A percentile compares a stretch with the other conserved stretches of the same genome.
Evolutionary conservation across 2,329 filamentous ascomycete species (phyloP).

Genomic region (Chlorencoelia australis): DNA sequence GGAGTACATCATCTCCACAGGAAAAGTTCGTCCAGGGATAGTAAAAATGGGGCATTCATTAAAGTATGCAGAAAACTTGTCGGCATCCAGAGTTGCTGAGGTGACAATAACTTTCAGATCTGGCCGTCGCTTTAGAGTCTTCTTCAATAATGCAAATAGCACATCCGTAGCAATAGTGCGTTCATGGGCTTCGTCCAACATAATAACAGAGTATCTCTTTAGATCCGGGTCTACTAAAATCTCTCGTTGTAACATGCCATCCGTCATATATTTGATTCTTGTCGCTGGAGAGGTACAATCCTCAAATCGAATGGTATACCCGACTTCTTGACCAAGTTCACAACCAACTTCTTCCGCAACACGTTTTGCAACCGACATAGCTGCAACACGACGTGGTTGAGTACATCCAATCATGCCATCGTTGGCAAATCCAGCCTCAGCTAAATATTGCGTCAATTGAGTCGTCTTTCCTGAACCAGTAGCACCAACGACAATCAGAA

Average conservation of each 20-base stretch:
- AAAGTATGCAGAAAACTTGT: conserved; percentile 96
- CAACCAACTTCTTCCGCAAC: conserved; percentile 94
- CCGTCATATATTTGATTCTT: conserved; percentile 99
- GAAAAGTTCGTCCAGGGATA: conserved; percentile 89
- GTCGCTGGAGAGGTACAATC: conserved; percentile 82
- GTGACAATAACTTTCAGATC: conserved; percentile 95
- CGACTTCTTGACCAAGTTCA: conserved; percentile 80
- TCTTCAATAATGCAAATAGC: conserved; percentile 87
- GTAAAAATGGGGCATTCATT: conserved; percentile 94
- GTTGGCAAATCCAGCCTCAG: conserved; percentile 82
- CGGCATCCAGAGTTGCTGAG: conserved; percentile 89
- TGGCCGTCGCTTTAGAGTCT: conserved; percentile 73
- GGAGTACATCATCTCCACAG: conserved; percentile 92
- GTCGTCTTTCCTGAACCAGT: conserved; percentile 97
- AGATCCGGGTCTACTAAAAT: conserved; percentile 86
- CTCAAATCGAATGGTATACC: conserved; percentile 96
- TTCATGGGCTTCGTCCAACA: conserved; percentile 97
- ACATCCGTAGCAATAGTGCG: conserved; percentile 94
- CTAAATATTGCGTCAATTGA: conserved; percentile 88
- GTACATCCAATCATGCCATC: conserved; percentile 90
- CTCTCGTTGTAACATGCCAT: conserved; percentile 95
- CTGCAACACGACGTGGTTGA: conserved; percentile 90
- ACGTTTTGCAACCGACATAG: conserved; percentile 95
- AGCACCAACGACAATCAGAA: conserved; percentile 93
- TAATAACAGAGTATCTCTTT: conserved; percentile 87